These are phyloP conservation scores for Phytophthora idaei DNA, from an alignment of 352 stramenopile species.

Conservation along the genomic window DNA sequence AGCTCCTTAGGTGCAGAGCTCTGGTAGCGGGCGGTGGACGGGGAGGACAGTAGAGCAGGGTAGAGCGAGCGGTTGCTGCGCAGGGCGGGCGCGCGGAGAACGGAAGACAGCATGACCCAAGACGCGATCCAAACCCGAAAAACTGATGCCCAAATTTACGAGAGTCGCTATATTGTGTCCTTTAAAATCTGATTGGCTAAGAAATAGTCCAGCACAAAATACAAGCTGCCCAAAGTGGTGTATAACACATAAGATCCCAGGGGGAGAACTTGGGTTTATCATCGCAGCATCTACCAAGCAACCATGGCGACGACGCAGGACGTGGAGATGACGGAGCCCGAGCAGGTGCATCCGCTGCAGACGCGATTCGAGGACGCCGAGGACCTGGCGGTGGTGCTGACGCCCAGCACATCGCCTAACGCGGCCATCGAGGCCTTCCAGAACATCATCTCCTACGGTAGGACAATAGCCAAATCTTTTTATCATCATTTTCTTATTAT, in stretches of 20 bases:
- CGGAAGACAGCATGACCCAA: constrained; percentile 15
- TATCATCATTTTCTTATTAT: constrained; percentile 1
- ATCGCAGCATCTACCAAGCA: neutral
- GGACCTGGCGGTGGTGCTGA: constrained; percentile 50
- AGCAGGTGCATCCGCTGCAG: constrained; percentile 77
- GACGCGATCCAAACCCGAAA: neutral
- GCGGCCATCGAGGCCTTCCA: constrained; percentile 67
- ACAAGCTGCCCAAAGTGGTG: neutral
- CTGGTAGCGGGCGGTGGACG: constrained; percentile 1
- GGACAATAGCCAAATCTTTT: neutral
- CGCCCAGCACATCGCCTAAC: constrained; percentile 43
- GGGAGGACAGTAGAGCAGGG: neutral
- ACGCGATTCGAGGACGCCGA: constrained; percentile 76
- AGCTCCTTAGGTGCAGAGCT: constrained; percentile 52
- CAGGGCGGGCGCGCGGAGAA: neutral
- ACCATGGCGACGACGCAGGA: constrained; percentile 46
- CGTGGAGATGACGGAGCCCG: constrained; percentile 75
- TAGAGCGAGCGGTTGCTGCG: neutral
- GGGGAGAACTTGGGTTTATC: constrained; percentile 5
- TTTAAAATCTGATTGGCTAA: neutral
- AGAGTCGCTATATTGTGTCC: neutral
- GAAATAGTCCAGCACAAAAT: neutral
- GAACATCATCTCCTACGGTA: constrained; percentile 76
- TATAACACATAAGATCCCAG: constrained; percentile 16
- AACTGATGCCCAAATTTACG: no score